Conservation (phyloP, 331 rosid species). For the Acacia concinna region DNA sequence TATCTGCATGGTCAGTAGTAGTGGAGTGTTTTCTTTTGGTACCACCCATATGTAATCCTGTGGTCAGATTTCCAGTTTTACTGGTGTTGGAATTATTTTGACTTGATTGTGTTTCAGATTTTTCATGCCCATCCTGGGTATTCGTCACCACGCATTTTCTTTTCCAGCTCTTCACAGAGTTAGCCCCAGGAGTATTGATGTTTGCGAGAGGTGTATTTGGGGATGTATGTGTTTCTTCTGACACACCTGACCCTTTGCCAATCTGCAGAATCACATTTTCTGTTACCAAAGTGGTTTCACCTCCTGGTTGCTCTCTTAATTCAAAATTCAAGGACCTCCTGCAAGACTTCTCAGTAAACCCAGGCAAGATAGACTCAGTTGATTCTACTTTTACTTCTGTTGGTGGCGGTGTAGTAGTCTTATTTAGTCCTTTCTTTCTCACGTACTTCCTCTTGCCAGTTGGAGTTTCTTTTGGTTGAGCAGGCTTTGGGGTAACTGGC, state of each 20-base stretch:
- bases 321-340: constrained; percentile 64
- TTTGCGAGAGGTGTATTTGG: constrained; percentile 26
- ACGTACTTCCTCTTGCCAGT: constrained; percentile 45
- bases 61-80: constrained; percentile 23
- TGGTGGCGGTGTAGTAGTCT: constrained; percentile 45
- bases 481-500: constrained; percentile 48
- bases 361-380: constrained; percentile 25
- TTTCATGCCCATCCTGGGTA: constrained; percentile 26
- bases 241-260: constrained; percentile 33
- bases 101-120: constrained; percentile 23
- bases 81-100: constrained; percentile 35
- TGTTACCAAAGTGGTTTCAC: constrained; percentile 33
- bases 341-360: constrained; percentile 60
- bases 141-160: constrained; percentile 30
- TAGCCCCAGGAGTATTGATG: constrained; percentile 21
- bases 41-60: constrained; percentile 34
- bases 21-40: constrained; percentile 48
- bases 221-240: constrained; percentile 28
- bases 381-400: constrained; percentile 38
- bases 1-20: constrained; percentile 41
- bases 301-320: constrained; percentile 39
- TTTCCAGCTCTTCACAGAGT: constrained; percentile 21
- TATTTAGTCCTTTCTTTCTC: constrained; percentile 45
- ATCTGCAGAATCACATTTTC: constrained; percentile 34
- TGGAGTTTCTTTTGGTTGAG: constrained; percentile 43